Evolutionary conservation across 257 asterid species (phyloP), one percentile per base, ranked within the genome.

Genomic region (Przewalskia tangutica): DNA sequence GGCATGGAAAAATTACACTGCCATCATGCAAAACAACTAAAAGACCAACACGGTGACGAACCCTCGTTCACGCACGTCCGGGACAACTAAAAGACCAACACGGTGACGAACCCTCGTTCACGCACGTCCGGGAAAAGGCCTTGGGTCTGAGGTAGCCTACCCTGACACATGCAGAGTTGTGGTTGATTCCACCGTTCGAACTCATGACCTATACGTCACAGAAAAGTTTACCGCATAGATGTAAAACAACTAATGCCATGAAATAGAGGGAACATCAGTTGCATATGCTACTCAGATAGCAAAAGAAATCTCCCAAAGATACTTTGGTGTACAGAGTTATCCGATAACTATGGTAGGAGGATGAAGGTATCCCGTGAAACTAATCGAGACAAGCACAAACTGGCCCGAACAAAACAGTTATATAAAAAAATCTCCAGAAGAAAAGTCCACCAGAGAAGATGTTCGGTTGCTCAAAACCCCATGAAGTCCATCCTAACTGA

Each of bases 61-160:
- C n/a, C n/a, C n/a, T n/a, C n/a, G n/a, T n/a, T n/a, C n/a, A n/a
- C n/a, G n/a, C n/a, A n/a, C n/a, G n/a, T n/a, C n/a, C n/a, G n/a
- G n/a, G 40, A 38, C 4, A 64, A 64, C 48, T 34, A 34, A 14
- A 34, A 62, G 42, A 2, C 10, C 27, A 63, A 17, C 7, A 7
- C 0, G 6, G 18, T 63, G 0, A 17, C 32, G 6, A 34, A 27
- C 3, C 0, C 73, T 6, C 6, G 3, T 64, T 17, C 46, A 64
- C 5, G 0, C 11, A 32, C 0, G 17, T 63, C 7, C 7, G 0
- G 4, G 5, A 23, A 27, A 11, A n/a, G 11, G 5, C 4, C 11
- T 0, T 18, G n/a, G 1, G 3, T 32, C 44, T 63, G 11, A 63
- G 70, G 17, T n/a, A 2, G 44, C 70, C 32, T 63, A 63, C 18